Evolutionary conservation across 1,139 yeast genomes (phyloP), one percentile per base, ranked within the genome.

Genomic region (Debaryomyces sp.): DNA sequence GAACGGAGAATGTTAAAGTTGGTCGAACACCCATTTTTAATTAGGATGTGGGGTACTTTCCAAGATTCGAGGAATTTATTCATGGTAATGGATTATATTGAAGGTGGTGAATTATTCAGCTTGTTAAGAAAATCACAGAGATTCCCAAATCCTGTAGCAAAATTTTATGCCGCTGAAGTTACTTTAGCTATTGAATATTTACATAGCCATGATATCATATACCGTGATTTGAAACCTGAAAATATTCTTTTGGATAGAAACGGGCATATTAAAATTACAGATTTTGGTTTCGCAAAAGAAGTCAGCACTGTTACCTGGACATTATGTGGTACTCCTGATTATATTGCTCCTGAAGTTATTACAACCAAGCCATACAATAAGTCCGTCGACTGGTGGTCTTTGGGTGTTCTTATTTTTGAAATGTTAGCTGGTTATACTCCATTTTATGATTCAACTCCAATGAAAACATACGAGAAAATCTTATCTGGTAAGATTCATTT

Each of bases 351-450:
- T 1, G 86, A 81, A 62, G 85, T 81, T 36, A 80, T 81, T 46
- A 79, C 85, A 12, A 80, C 84, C 35, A 81, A 81, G 58, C 84
- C 85, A 2, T 81, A 81, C 61, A 81, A 81, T 60, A 80, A 81
- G 57, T 79, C 84, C 2, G 85, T 81, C 12, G 86, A 81, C 62
- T 81, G 85, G 85, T 81, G 86, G 86, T 78, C 83, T 3, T 73
- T 81, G 56, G 86, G 86, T 15, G 81, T 81, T 10, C 68, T 81
- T 49, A 81, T 81, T 42, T 81, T 75, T 59, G 86, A 81, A 63
- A 81, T 81, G 86, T 69, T 81, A 58, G 80, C 84, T 10, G 86
- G 86, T 15, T 80, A 79, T 56, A 81, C 86, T 1, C 86, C 86
- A 36, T 81, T 81, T 58, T 81, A 81, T 59, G 85, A 81, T 58